phyloP scores from a whole-genome alignment of 1,139 yeast species.

The Magnusiomyces magnusii region DNA sequence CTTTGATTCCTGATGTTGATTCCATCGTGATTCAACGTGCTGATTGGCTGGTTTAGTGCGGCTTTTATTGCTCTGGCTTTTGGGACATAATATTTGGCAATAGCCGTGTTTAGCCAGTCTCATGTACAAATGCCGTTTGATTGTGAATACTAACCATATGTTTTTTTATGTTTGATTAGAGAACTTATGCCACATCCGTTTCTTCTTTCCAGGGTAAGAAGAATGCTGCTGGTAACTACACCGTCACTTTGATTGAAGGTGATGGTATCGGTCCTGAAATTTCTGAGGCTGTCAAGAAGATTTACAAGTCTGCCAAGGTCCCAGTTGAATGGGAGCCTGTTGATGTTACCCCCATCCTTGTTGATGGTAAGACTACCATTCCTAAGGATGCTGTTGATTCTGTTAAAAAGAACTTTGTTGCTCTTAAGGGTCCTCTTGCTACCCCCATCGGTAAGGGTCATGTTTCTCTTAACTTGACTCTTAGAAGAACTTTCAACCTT shows the following conservation, averaged over 20 bases:
- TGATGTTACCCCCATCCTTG: constrained; percentile 88
- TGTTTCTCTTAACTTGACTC: constrained; percentile 91
- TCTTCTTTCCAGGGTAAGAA: constrained; percentile 53
- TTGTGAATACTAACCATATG: background rate
- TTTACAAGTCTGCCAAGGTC: constrained; percentile 85
- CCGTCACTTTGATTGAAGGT: constrained; percentile 95
- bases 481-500: constrained; percentile 93
- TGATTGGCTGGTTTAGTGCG: background rate
- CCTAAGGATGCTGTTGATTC: constrained; percentile 90
- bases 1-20: too few relatives aligned
- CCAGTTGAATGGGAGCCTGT: constrained; percentile 98
- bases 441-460: constrained; percentile 99
- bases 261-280: constrained; percentile 98
- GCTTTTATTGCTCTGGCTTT: background rate
- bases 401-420: constrained; percentile 86
- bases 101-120: constrained; percentile 32
- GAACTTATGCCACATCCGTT: constrained; percentile 41
- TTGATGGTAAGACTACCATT: constrained; percentile 90
- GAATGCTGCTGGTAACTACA: constrained; percentile 54
- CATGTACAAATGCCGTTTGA: too few relatives aligned
- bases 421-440: constrained; percentile 95
- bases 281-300: constrained; percentile 84
- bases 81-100: constrained; percentile 20
- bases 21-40: too few relatives aligned
- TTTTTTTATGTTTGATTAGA: constrained; percentile 8